Percentiles rank a stretch among this genome's conserved stretches.
These are phyloP conservation scores for Chamaecyparis obtusa DNA, from an alignment of 75 land plant genomes.

Conservation along the genomic window DNA sequence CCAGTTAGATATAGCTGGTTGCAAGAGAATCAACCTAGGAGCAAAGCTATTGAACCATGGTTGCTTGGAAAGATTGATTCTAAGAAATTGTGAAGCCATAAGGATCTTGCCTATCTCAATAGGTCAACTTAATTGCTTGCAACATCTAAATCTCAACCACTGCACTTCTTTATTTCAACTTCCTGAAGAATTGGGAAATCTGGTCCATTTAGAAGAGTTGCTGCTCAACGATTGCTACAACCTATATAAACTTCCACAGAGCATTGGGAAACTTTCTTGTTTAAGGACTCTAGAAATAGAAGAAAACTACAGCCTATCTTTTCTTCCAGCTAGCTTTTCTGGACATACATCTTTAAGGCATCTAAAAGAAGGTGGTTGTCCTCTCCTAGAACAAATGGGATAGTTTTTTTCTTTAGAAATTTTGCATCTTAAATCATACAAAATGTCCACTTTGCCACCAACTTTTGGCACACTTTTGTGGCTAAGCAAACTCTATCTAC, in stretches of 20 bases:
- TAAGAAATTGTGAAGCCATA: neutral
- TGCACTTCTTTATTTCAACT: conserved; percentile 10
- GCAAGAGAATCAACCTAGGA: neutral
- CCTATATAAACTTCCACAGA: conserved; percentile 5
- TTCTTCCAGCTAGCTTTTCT: conserved; percentile 6
- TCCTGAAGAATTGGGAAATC: conserved; percentile 9
- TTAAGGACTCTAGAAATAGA: conserved; percentile 10
- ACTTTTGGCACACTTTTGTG: neutral
- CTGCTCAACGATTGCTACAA: conserved; percentile 13
- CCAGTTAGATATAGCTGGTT: conserved; percentile 6
- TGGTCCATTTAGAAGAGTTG: conserved; percentile 7
- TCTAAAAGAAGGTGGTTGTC: conserved; percentile 9
- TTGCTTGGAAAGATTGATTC: neutral
- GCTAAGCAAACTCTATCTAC: neutral
- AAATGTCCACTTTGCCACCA: neutral
- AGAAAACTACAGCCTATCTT: conserved; percentile 7
- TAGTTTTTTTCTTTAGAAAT: conserved; percentile 1
- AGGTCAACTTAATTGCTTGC: neutral
- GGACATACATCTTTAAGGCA: neutral
- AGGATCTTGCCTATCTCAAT: conserved; percentile 12
- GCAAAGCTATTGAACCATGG: neutral
- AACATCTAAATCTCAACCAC: conserved; percentile 4
- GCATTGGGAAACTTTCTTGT: conserved; percentile 6
- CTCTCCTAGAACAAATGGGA: conserved; percentile 2
- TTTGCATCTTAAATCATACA: conserved; percentile 5